Base-by-base conservation (phyloP, 2,329 filamentous ascomycete species). In the Xylariaceae sp. region DNA sequence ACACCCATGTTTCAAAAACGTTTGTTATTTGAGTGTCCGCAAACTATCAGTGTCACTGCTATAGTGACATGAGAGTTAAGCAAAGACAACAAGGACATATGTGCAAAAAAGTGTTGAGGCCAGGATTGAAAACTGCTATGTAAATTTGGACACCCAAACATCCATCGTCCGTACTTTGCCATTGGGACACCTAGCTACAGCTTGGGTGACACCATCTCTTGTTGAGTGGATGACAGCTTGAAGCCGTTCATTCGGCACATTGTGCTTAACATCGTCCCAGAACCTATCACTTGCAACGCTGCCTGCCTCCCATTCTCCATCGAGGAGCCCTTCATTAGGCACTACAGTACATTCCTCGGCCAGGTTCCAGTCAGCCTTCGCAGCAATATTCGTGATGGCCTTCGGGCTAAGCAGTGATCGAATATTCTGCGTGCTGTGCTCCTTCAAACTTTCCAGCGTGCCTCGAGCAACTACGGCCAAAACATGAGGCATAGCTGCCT, bases 381-480 rank as follows among this genome's bases (percentile, higher is more conserved):
- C 10, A 2, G 70, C 72, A 5, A 71, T 55, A 3, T 61, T 56
- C 6, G 58, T 68, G 32, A 81, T 71, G 15, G 60, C 64, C 11
- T 52, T 55, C 12, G 75, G 77, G 7, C 68, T 67, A 12, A 80
- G 49, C 6, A 73, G 64, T 9, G 69, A 75, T 44, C 73, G 70
- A 11, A 82, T 69, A 58, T 83, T 82, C 9, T 68, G 69, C 0
- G 45, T 51, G 46, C 69, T 73, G 0, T 62, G 52, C 1, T 55
- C 47, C 45, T 70, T 69, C 31, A 69, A 69, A 2, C 64, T 68
- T 58, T 80, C 76, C 1, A 77, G 58, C 4, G 67, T 60, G 0
- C 67, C 72, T 33, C 70, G 64, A 0, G 76, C 63, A 17, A 82
- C 58, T 2, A 72, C 71, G n/a, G 77, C 75, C 1, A 82, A 64